A percentile compares a stretch with the other conserved stretches of the same genome.
These are phyloP conservation scores for Candida insectalens DNA, from an alignment of 805 yeast genomes.

Conservation along the genomic window DNA sequence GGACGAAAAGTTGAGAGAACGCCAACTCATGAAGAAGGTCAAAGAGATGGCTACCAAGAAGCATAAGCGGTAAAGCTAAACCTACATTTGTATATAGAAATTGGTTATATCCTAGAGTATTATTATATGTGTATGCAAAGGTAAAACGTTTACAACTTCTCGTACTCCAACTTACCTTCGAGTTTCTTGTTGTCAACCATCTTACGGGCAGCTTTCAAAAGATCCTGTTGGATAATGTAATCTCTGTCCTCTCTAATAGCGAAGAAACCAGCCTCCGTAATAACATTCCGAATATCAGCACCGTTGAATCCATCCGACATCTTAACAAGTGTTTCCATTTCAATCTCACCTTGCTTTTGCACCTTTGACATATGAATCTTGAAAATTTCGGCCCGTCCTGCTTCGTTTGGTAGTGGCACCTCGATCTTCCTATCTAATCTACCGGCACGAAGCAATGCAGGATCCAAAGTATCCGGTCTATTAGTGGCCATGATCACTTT, in stretches of 20 bases:
- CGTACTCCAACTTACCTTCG: slow-evolving; percentile 51
- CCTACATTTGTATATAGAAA: background rate
- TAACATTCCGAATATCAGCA: slow-evolving; percentile 93
- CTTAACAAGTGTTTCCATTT: slow-evolving; percentile 80
- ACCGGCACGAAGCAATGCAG: slow-evolving; percentile 95
- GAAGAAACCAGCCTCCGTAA: slow-evolving; percentile 97
- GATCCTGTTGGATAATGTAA: slow-evolving; percentile 83
- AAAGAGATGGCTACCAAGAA: slow-evolving; percentile 10
- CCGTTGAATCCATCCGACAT: slow-evolving; percentile 99
- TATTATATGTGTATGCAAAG: no score
- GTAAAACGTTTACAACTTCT: slow-evolving; percentile 68
- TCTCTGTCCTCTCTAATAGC: slow-evolving; percentile 98
- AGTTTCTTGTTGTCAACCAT: slow-evolving; percentile 40
- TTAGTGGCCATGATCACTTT: slow-evolving; percentile 99
- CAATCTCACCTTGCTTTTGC: slow-evolving; percentile 88
- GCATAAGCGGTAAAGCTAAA: slow-evolving; percentile 10
- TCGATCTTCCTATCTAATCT: slow-evolving; percentile 95
- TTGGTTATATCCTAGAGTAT: no score
- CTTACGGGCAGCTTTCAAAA: slow-evolving; percentile 97
- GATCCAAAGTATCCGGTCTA: slow-evolving; percentile 96
- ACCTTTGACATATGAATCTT: slow-evolving; percentile 86
- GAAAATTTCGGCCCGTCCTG: slow-evolving; percentile 87
- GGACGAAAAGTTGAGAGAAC: slow-evolving; percentile 14
- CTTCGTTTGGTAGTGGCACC: slow-evolving; percentile 92
- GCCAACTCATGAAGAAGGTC: slow-evolving; percentile 13